phyloP scores from a whole-genome alignment of 768 basidiomycete species.

The Tubosaeta sp. region DNA sequence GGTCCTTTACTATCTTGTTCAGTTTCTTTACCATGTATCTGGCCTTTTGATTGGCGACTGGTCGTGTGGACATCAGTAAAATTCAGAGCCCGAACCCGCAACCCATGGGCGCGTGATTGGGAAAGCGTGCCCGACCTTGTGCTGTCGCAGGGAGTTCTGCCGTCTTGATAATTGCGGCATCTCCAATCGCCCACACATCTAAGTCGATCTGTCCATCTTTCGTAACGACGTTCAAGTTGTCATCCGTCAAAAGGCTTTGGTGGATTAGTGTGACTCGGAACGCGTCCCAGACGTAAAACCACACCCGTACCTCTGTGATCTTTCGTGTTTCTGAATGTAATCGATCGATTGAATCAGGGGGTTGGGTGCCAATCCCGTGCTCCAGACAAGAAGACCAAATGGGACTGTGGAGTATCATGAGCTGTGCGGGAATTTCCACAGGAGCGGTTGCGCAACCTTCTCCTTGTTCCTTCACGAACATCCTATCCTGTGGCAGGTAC shows the following conservation, averaged over 20 bases:
- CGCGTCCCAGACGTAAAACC: slow-evolving; percentile 29
- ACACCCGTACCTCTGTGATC: slow-evolving; percentile 44
- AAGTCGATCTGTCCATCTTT: slow-evolving; percentile 50
- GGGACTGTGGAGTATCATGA: slow-evolving; percentile 45
- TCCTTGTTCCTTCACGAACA: slow-evolving; percentile 68
- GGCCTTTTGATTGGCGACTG: slow-evolving; percentile 77
- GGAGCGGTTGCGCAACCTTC: slow-evolving; percentile 43
- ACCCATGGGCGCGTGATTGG: slow-evolving; percentile 13
- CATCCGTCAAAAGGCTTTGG: slow-evolving; percentile 44
- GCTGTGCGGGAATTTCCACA: slow-evolving; percentile 2
- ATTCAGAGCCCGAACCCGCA: slow-evolving; percentile 13
- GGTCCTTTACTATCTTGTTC: slow-evolving; percentile 57
- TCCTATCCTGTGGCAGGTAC: slow-evolving; percentile 43
- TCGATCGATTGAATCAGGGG: slow-evolving; percentile 64
- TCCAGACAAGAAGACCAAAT: slow-evolving; percentile 84
- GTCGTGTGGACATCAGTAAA: slow-evolving; percentile 5
- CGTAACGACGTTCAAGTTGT: slow-evolving; percentile 58
- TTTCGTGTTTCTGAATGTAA: slow-evolving; percentile 57
- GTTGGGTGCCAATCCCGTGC: slow-evolving; percentile 80
- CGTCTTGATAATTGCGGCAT: slow-evolving; percentile 59
- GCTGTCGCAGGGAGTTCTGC: slow-evolving; percentile 76
- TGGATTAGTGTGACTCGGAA: slow-evolving; percentile 8
- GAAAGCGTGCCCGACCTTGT: slow-evolving; percentile 48
- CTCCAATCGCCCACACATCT: slow-evolving; percentile 81
- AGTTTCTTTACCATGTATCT: slow-evolving; percentile 62